Base-by-base conservation (phyloP, 2,329 filamentous ascomycete species). In the Cytospora piceae region DNA sequence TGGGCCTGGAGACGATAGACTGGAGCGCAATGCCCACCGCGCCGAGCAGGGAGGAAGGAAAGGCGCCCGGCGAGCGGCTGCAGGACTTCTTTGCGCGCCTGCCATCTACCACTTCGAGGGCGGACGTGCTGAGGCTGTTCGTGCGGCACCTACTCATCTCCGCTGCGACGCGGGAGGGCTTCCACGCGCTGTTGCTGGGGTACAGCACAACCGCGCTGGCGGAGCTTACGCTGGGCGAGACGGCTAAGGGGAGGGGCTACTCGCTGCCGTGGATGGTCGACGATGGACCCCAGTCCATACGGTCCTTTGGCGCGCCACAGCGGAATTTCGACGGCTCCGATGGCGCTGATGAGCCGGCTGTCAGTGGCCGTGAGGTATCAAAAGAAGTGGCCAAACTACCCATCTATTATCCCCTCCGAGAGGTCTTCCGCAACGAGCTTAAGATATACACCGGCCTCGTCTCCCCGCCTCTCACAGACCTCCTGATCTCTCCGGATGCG, bases 201-300 rank as follows among this genome's bases (percentile, higher is more conserved):
- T 89, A 94, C 77, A 96, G 88, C 70, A 97, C 95, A 24, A 97
- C 93, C 6, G 87, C 89, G 20, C 87, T 99, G 34, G 94, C 95
- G 4, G 92, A 94, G 70, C 88, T 92, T 72, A 92, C 93, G 0
- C 85, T 99, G 17, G 84, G 92, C 8, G 92, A 95, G 78, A 93
- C 94, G 2, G 93, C 94, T 29, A 97, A 97, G 78, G 95, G 95
- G 1, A 86, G 94, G 58, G 95, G 94, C 0, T 93, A 90, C 70
- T 87, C 90, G 5, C 79, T 98, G 24, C 92, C 94, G 0, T 94
- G 90, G 88, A 87, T 91, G 71, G 86, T 94, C 20, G 87, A 88
- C 59, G 95, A 98, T 75, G 93, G 93, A 6, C 77, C 82, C 56
- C 76, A 78, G 42, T 75, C 78, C 1, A 66, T 74, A 4, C 66